Evolutionary conservation across 495 filamentous ascomycete genomes (phyloP), one percentile per base, ranked within the genome.

Genomic region (Aspergillus heteromorphus): DNA sequence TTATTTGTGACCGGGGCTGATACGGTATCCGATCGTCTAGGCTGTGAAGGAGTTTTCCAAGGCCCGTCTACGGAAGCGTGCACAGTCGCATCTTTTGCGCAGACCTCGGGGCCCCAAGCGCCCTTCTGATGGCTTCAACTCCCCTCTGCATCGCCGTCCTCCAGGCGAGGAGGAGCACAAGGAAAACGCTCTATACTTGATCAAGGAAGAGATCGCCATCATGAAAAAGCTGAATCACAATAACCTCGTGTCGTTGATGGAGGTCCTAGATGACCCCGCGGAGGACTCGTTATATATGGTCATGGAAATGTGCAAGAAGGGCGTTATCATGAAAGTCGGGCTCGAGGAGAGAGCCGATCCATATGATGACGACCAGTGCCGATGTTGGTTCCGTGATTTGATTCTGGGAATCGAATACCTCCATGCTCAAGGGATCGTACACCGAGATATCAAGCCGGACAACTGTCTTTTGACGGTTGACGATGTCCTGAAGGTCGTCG

Each of bases 31-130:
- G 20, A 25, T 13, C 55, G 8, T 29, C 14, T 29, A 96, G 91
- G 92, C 93, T 49, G 84, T 98, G 56, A 98, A 98, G 71, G 92
- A 96, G 62, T 97, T 98, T 71, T 97, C 92, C 48, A 98, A 98
- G 68, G 82, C 90, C 4, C 82, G 92, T 34, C 73, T 98, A 34
- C 83, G 92, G n/a, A 96, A 91, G 72, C 88, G 91, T 29, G 89
- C 87, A 25, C 92, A 97, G 68, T 96, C 93, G 14, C 86, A 95
- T 68, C 85, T 97, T 40, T 78, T 98, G 27, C 85, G 92, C 55
- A 78, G 83, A 55, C 83, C 83, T 6, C 80, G 83, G 55, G 73
- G 71, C 11, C 68, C 69, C 9, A 77, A 76, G 48, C 73, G 80
- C 57, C 74, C 78, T 5, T 79, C 81, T 8, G 69, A 76, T 21